phyloP scores from a whole-genome alignment of 805 yeast genomes.

The Metschnikowia baotianmanensis region DNA sequence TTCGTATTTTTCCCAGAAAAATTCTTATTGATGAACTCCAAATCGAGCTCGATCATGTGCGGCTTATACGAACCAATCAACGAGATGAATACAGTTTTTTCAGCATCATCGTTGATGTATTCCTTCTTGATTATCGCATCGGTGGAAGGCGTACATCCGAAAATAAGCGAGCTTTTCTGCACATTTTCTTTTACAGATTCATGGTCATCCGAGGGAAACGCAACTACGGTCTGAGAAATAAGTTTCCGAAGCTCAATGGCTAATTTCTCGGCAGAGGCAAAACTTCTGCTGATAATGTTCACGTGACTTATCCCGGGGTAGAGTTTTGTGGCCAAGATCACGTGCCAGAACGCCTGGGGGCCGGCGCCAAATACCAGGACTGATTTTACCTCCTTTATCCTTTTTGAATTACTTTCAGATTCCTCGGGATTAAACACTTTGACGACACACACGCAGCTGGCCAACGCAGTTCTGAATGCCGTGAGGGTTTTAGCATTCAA shows the following conservation, averaged over 20 bases:
- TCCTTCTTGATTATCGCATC: constrained; percentile 41
- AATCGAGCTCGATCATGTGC: constrained; percentile 61
- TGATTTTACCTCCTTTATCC: constrained; percentile 27
- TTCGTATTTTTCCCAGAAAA: constrained; percentile 35
- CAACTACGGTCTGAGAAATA: constrained; percentile 20
- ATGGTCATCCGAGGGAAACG: background rate
- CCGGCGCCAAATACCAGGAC: constrained; percentile 58
- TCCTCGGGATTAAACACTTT: constrained; percentile 23
- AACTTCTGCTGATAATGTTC: constrained; percentile 45
- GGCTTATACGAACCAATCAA: constrained; percentile 69
- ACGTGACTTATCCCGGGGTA: constrained; percentile 40
- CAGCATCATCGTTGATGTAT: constrained; percentile 29
- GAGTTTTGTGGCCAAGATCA: constrained; percentile 39
- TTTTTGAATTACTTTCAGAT: too few relatives aligned
- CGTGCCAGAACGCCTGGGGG: constrained; percentile 65
- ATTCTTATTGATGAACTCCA: constrained; percentile 31
- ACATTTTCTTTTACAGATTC: constrained; percentile 20
- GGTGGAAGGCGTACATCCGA: constrained; percentile 61
- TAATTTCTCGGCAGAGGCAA: constrained; percentile 38
- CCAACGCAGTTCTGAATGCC: constrained; percentile 66
- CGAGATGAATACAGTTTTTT: constrained; percentile 42
- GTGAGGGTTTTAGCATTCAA: constrained; percentile 59
- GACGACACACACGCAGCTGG: constrained; percentile 47
- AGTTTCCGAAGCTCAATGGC: constrained; percentile 23
- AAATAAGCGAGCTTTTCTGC: constrained; percentile 45